Percentiles rank a stretch among this genome's conserved stretches.
Conservation (phyloP, 2,329 filamentous ascomycete genomes). For the Penicillium sp. region DNA sequence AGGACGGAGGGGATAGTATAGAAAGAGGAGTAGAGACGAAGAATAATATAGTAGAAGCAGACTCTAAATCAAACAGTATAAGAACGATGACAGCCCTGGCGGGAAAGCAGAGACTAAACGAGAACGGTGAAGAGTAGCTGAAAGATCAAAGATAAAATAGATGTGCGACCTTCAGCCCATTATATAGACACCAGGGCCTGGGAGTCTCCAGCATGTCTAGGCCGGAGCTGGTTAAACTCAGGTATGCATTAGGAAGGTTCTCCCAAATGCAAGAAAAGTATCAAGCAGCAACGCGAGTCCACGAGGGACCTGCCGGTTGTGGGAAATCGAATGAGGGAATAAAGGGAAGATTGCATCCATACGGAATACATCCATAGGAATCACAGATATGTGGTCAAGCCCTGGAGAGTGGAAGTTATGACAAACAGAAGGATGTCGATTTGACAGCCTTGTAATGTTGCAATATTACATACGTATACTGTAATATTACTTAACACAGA, state of each 20-base stretch:
- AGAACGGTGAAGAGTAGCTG: background rate
- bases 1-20: background rate
- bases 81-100: background rate
- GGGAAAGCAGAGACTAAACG: background rate
- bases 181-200: background rate
- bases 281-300: background rate
- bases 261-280: background rate
- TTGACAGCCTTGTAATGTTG: too few relatives aligned
- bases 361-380: background rate
- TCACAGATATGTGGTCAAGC: background rate
- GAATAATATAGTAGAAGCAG: background rate
- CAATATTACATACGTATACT: conserved; percentile 5
- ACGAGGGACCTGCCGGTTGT: background rate
- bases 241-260: conserved; percentile 3
- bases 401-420: background rate
- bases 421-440: too few relatives aligned
- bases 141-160: background rate
- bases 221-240: background rate
- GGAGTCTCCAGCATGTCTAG: background rate
- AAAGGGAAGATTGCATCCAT: background rate
- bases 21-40: background rate
- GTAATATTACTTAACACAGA: too few relatives aligned
- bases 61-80: background rate
- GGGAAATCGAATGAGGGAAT: background rate
- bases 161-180: background rate